These are phyloP conservation scores for Metschnikowia hibisci DNA, from an alignment of 805 yeast genomes.

Conservation along the genomic window DNA sequence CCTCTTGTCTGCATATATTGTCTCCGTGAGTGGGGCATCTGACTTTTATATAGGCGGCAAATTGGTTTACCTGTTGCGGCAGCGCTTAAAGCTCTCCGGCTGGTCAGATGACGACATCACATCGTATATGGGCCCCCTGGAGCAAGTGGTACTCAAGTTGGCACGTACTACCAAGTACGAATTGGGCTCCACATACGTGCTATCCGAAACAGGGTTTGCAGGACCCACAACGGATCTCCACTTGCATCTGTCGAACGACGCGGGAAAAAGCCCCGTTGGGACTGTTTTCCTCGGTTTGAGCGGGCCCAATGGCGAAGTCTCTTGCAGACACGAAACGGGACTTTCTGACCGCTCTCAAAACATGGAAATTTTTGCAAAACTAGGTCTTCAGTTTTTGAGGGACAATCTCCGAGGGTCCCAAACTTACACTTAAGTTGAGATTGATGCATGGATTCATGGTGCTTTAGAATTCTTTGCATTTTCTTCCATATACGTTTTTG, in stretches of 20 bases:
- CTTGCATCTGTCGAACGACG: constrained; percentile 24
- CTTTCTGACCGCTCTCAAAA: constrained; percentile 53
- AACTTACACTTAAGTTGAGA: too few relatives aligned
- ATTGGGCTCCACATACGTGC: constrained; percentile 75
- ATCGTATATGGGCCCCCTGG: constrained; percentile 78
- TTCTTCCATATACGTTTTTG: too few relatives aligned
- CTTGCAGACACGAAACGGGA: constrained; percentile 46
- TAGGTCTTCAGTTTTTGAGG: constrained; percentile 60
- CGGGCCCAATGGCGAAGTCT: constrained; percentile 57
- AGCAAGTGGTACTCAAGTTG: constrained; percentile 65
- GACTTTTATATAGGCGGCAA: constrained; percentile 81
- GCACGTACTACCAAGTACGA: constrained; percentile 79
- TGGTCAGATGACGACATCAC: constrained; percentile 71
- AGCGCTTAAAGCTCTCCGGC: constrained; percentile 70
- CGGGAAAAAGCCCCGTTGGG: constrained; percentile 45
- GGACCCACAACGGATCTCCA: constrained; percentile 58
- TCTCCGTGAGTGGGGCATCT: constrained; percentile 83
- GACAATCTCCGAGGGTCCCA: constrained; percentile 27
- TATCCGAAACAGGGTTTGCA: constrained; percentile 86
- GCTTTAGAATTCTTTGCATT: too few relatives aligned
- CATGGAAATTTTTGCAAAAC: constrained; percentile 71
- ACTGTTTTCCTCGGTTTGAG: constrained; percentile 68
- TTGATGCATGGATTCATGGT: background rate
- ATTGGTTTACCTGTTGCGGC: constrained; percentile 70
- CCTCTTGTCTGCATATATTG: constrained; percentile 70